These are phyloP conservation scores for Trifolium pratense DNA, from an alignment of 306 rosid species.

Conservation along the genomic window DNA sequence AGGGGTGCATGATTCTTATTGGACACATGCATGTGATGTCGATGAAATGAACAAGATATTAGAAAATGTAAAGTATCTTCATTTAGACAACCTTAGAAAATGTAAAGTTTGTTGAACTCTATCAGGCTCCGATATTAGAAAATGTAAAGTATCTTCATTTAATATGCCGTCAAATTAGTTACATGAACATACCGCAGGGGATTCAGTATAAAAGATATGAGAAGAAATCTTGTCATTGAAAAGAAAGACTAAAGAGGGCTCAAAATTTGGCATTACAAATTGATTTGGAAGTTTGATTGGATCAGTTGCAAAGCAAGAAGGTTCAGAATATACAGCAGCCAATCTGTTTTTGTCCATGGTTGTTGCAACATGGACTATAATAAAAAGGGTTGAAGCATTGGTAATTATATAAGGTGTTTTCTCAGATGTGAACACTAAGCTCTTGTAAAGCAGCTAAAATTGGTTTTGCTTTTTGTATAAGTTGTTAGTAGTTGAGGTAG, in stretches of 20 bases:
- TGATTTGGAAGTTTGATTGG: constrained; percentile 18
- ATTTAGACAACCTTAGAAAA: constrained; percentile 82
- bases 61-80: constrained; percentile 86
- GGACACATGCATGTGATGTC: constrained; percentile 97
- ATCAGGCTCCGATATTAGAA: constrained; percentile 83
- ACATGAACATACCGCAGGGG: too few relatives aligned
- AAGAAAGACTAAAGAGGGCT: background rate
- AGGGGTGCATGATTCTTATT: constrained; percentile 99
- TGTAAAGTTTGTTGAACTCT: constrained; percentile 91
- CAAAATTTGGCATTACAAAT: constrained; percentile 14
- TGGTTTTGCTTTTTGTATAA: constrained; percentile 31
- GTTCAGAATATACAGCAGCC: constrained; percentile 17
- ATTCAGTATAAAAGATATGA: background rate
- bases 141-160: constrained; percentile 59
- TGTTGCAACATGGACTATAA: constrained; percentile 32
- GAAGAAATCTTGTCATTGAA: constrained; percentile 33
- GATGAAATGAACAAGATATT: constrained; percentile 87
- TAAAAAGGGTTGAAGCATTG: constrained; percentile 37
- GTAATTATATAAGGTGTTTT: constrained; percentile 29
- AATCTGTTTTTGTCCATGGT: constrained; percentile 40
- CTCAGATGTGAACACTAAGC: constrained; percentile 11
- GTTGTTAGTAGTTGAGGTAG: too few relatives aligned
- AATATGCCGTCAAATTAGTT: too few relatives aligned
- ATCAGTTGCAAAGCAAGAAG: constrained; percentile 18
- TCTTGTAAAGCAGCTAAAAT: constrained; percentile 28